Conservation (phyloP, 2,329 filamentous ascomycete species). For the Xylariaceae sp. region DNA sequence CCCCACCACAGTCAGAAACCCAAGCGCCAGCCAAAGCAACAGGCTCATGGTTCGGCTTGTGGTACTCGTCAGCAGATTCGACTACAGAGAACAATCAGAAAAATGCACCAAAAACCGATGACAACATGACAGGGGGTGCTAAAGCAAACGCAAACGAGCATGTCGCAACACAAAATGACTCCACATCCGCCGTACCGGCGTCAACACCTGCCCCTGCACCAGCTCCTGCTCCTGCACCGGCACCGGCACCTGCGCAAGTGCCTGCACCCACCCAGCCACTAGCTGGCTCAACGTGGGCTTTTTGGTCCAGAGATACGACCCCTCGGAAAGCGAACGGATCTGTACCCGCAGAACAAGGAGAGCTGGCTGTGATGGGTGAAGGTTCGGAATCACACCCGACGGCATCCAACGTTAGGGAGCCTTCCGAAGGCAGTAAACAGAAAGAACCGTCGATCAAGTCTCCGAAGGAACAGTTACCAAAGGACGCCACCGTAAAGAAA, state of each 20-base stretch:
- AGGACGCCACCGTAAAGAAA: slow-evolving; percentile 34
- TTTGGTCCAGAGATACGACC: slow-evolving; percentile 63
- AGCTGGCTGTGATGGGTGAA: slow-evolving; percentile 54
- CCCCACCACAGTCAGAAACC: slow-evolving; percentile 17
- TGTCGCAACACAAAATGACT: slow-evolving; percentile 41
- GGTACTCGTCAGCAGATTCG: slow-evolving; percentile 26
- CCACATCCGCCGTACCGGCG: slow-evolving; percentile 15
- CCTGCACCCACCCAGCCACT: slow-evolving; percentile 35
- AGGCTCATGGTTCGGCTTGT: slow-evolving; percentile 36
- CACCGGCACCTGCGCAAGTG: slow-evolving; percentile 14
- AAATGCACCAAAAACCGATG: slow-evolving; percentile 16
- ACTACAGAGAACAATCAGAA: slow-evolving; percentile 12
- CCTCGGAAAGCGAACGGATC: slow-evolving; percentile 34
- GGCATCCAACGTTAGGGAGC: slow-evolving; percentile 40
- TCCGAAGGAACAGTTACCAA: slow-evolving; percentile 28
- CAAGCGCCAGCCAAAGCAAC: slow-evolving; percentile 23
- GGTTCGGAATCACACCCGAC: slow-evolving; percentile 52
- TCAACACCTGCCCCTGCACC: slow-evolving; percentile 19
- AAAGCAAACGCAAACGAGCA: slow-evolving; percentile 35
- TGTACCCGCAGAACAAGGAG: slow-evolving; percentile 38
- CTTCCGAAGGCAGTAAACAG: slow-evolving; percentile 32
- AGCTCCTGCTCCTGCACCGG: slow-evolving; percentile 12
- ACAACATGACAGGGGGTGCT: slow-evolving; percentile 20
- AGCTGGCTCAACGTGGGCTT: slow-evolving; percentile 68
- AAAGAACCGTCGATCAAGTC: slow-evolving; percentile 34